A percentile compares a stretch with the other conserved stretches of the same genome.
Conservation (phyloP, 2,329 filamentous ascomycete species). For the Fusarium irregulare region DNA sequence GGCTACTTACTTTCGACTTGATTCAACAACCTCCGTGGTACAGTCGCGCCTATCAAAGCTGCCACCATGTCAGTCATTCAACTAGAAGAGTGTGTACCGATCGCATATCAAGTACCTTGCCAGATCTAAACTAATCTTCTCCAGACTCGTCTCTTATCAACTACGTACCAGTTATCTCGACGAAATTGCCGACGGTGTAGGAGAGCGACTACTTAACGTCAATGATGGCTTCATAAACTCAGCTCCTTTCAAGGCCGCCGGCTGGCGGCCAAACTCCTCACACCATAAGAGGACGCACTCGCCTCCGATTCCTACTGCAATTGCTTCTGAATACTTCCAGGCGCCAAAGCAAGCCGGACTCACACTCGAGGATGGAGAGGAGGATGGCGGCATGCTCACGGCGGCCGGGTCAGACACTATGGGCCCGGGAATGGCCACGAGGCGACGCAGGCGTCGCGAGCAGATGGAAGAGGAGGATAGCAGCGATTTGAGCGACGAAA, state of each 20-base stretch:
- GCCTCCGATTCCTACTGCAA: constrained; percentile 84
- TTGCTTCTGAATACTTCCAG: constrained; percentile 87
- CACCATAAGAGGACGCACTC: constrained; percentile 87
- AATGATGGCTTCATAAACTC: constrained; percentile 84
- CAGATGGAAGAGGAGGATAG: constrained; percentile 88
- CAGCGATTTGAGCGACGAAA: constrained; percentile 86
- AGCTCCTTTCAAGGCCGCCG: constrained; percentile 83
- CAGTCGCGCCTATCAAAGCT: constrained; percentile 3
- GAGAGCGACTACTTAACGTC: constrained; percentile 84
- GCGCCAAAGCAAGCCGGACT: constrained; percentile 71
- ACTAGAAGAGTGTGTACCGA: constrained; percentile 51
- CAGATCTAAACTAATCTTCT: constrained; percentile 33
- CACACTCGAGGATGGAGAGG: constrained; percentile 76
- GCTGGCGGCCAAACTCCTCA: constrained; percentile 79
- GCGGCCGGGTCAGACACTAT: constrained; percentile 75
- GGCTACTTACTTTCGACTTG: background rate
- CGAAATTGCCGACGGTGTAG: constrained; percentile 84
- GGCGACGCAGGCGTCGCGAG: constrained; percentile 74
- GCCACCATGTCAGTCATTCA: constrained; percentile 54
- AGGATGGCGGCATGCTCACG: constrained; percentile 78
- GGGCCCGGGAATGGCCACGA: constrained; percentile 73
- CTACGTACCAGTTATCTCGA: constrained; percentile 83
- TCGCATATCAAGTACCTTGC: background rate
- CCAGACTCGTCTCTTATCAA: constrained; percentile 83
- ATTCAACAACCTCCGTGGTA: constrained; percentile 2